Conservation (phyloP, 2,329 filamentous ascomycete species). For the Sporothrix protearum region DNA sequence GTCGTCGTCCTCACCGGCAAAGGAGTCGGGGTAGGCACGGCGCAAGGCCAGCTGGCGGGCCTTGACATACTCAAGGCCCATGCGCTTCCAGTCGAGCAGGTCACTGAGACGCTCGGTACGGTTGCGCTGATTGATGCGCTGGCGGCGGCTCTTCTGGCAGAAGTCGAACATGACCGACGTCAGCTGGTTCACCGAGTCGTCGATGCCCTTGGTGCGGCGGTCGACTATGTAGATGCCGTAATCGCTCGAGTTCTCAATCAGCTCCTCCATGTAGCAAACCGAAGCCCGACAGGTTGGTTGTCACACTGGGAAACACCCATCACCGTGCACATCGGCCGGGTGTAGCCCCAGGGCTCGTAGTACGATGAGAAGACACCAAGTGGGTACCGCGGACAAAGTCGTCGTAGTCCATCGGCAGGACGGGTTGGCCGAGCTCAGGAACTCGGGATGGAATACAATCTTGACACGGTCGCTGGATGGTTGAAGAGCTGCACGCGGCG, state of each 20-base stretch:
- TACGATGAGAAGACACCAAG: conserved; percentile 91
- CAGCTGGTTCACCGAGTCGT: conserved; percentile 95
- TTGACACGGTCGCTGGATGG: conserved; percentile 90
- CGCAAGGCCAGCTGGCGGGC: conserved; percentile 87
- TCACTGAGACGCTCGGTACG: conserved; percentile 93
- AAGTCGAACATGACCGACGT: conserved; percentile 93
- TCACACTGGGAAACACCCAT: conserved; percentile 98
- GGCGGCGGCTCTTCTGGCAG: conserved; percentile 84
- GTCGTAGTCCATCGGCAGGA: conserved; percentile 93
- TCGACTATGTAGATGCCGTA: conserved; percentile 99
- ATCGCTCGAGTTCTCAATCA: conserved; percentile 96
- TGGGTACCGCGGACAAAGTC: conserved; percentile 98
- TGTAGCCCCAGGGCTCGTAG: conserved; percentile 99
- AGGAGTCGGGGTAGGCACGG: conserved; percentile 85
- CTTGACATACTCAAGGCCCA: conserved; percentile 99
- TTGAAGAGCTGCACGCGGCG: conserved; percentile 96
- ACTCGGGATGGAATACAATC: conserved; percentile 96
- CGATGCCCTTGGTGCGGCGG: conserved; percentile 87
- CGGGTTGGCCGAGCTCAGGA: conserved; percentile 95
- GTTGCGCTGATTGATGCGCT: conserved; percentile 98
- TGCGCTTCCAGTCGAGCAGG: conserved; percentile 96
- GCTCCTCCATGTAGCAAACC: conserved; percentile 99
- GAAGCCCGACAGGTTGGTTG: conserved; percentile 95
- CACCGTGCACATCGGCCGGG: conserved; percentile 94
- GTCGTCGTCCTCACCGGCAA: conserved; percentile 75